phyloP scores from a whole-genome alignment of 495 filamentous ascomycete genomes.

The Penicillium diatomitis region DNA sequence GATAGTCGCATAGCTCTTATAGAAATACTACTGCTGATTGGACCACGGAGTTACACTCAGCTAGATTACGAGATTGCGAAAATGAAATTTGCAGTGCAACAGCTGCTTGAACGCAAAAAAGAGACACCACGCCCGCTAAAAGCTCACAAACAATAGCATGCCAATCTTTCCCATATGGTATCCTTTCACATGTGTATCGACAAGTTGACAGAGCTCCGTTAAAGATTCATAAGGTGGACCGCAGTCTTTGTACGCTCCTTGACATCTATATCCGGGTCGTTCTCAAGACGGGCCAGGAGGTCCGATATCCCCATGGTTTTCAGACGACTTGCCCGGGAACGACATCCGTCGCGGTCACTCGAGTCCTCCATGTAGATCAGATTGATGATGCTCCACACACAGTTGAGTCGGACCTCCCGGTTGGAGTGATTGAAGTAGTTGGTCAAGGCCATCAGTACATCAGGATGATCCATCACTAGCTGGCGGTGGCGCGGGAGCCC shows the following conservation, averaged over 20 bases:
- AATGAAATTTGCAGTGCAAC: too few species aligned
- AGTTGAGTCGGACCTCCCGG: slow-evolving; percentile 59
- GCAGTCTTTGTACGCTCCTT: slow-evolving; percentile 76
- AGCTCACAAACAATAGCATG: neutral
- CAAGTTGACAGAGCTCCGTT: slow-evolving; percentile 13
- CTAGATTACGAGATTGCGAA: too few species aligned
- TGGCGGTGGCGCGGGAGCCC: slow-evolving; percentile 67
- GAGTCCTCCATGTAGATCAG: slow-evolving; percentile 71
- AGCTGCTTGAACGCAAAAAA: too few species aligned
- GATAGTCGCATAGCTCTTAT: too few species aligned
- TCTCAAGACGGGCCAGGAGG: slow-evolving; percentile 52
- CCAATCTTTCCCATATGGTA: neutral
- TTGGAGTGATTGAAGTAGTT: slow-evolving; percentile 58
- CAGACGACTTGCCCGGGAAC: slow-evolving; percentile 56
- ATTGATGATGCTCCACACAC: slow-evolving; percentile 76
- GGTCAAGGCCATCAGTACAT: slow-evolving; percentile 42
- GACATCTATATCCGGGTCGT: slow-evolving; percentile 76
- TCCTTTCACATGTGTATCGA: too few species aligned
- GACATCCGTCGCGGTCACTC: slow-evolving; percentile 49
- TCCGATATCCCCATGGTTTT: slow-evolving; percentile 61
- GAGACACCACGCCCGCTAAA: too few species aligned
- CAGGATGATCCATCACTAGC: slow-evolving; percentile 56
- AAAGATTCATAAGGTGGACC: slow-evolving; percentile 50
- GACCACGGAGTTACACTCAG: too few species aligned
- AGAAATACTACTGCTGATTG: too few species aligned